Evolutionary conservation across 2,329 filamentous ascomycete genomes (phyloP).

Genomic region (Escovopsis sp.): DNA sequence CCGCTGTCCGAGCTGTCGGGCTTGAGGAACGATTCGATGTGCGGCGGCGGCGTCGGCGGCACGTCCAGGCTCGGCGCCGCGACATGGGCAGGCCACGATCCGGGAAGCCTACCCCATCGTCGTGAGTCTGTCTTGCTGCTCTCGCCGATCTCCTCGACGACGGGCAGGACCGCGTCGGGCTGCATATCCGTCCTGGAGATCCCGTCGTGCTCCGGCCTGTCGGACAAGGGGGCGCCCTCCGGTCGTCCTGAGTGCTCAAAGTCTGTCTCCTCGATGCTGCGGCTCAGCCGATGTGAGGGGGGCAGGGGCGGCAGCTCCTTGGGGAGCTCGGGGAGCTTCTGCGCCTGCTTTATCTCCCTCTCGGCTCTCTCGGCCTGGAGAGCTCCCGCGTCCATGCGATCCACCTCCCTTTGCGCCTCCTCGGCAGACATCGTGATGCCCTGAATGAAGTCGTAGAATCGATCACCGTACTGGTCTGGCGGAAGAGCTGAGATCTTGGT

Average conservation of each 20-base stretch:
- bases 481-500: constrained; percentile 85
- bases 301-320: constrained; percentile 27
- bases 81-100: constrained; percentile 17
- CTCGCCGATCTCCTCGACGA: constrained; percentile 84
- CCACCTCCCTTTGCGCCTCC: constrained; percentile 55
- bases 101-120: constrained; percentile 25
- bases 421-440: constrained; percentile 82
- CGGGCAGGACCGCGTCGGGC: constrained; percentile 49
- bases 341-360: constrained; percentile 16
- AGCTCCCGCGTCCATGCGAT: constrained; percentile 45
- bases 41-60: constrained; percentile 22
- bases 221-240: constrained; percentile 1
- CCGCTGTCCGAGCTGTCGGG: constrained; percentile 33
- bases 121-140: constrained; percentile 36
- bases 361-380: constrained; percentile 21
- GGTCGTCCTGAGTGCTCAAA: constrained; percentile 11
- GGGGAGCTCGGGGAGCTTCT: constrained; percentile 30
- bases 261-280: constrained; percentile 22
- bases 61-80: constrained; percentile 29
- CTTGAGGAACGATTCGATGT: constrained; percentile 17
- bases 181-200: constrained; percentile 40
- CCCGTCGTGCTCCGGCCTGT: constrained; percentile 42
- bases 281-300: constrained; percentile 25
- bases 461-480: constrained; percentile 79
- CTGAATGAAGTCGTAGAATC: constrained; percentile 85